Conservation (phyloP, 2,329 filamentous ascomycete species). For the Nigrograna mackinnonii region DNA sequence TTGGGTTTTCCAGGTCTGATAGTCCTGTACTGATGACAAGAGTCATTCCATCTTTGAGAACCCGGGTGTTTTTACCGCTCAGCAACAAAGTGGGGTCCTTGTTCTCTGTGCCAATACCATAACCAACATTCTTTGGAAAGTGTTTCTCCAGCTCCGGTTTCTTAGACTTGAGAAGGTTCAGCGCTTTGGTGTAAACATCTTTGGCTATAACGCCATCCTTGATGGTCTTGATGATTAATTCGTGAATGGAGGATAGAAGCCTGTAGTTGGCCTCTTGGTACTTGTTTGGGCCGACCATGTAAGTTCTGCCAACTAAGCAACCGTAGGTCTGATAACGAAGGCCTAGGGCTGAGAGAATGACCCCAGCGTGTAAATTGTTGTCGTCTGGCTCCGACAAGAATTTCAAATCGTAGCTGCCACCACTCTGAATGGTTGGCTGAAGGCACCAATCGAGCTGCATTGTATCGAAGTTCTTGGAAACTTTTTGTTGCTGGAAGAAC, state of each 20-base stretch:
- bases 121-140: conserved; percentile 90
- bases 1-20: conserved; percentile 83
- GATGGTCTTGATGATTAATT: conserved; percentile 86
- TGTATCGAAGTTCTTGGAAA: conserved; percentile 85
- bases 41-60: conserved; percentile 95
- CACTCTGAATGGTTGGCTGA: conserved; percentile 89
- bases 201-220: conserved; percentile 84
- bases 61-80: conserved; percentile 82
- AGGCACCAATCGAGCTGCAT: conserved; percentile 93
- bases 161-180: conserved; percentile 79
- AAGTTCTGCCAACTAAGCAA: conserved; percentile 89
- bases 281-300: conserved; percentile 96
- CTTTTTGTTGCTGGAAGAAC: conserved; percentile 86
- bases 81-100: conserved; percentile 81
- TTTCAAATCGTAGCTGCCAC: conserved; percentile 90
- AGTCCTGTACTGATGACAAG: conserved; percentile 89
- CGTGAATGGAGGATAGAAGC: conserved; percentile 81
- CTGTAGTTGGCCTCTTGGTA: conserved; percentile 94
- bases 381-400: conserved; percentile 79
- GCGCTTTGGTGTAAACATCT: conserved; percentile 88
- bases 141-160: conserved; percentile 95
- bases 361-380: conserved; percentile 81
- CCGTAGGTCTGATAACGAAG: conserved; percentile 96
- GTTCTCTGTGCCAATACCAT: conserved; percentile 89
- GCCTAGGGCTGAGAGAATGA: conserved; percentile 90